These are phyloP conservation scores for Incumbomyces delicatus DNA, from an alignment of 2,329 filamentous ascomycete genomes.

Conservation along the genomic window DNA sequence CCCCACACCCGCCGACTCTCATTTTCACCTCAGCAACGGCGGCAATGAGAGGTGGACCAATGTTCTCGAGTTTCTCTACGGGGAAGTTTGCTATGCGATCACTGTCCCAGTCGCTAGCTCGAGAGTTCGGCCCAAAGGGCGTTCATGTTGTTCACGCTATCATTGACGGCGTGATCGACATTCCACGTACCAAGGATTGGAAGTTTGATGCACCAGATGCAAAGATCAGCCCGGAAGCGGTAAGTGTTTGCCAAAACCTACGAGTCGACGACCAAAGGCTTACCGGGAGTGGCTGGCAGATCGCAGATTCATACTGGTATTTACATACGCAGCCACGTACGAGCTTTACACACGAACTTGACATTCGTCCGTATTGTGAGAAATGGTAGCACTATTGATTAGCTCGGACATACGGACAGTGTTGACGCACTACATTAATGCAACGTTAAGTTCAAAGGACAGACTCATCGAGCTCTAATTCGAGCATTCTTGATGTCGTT, in stretches of 20 bases:
- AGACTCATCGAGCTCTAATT: no score
- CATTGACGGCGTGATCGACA: constrained; percentile 79
- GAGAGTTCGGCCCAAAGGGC: constrained; percentile 75
- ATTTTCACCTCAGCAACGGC: constrained; percentile 85
- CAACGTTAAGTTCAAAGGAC: no score
- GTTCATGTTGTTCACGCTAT: constrained; percentile 76
- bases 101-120: constrained; percentile 62
- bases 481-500: no score
- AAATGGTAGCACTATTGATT: constrained; percentile 51
- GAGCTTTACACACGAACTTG: constrained; percentile 56
- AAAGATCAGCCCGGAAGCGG: constrained; percentile 66
- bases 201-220: constrained; percentile 48
- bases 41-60: constrained; percentile 60
- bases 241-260: constrained; percentile 33
- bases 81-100: constrained; percentile 73
- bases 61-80: constrained; percentile 61
- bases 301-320: constrained; percentile 79
- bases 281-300: constrained; percentile 39
- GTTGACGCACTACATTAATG: no score
- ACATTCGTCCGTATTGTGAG: constrained; percentile 57
- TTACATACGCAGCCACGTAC: constrained; percentile 71
- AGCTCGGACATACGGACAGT: no score
- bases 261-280: constrained; percentile 1
- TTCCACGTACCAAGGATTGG: constrained; percentile 57
- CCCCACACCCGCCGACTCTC: constrained; percentile 61